Evolutionary conservation across 257 asterid genomes (phyloP).

Genomic region (Fraxinus quadrangulata): DNA sequence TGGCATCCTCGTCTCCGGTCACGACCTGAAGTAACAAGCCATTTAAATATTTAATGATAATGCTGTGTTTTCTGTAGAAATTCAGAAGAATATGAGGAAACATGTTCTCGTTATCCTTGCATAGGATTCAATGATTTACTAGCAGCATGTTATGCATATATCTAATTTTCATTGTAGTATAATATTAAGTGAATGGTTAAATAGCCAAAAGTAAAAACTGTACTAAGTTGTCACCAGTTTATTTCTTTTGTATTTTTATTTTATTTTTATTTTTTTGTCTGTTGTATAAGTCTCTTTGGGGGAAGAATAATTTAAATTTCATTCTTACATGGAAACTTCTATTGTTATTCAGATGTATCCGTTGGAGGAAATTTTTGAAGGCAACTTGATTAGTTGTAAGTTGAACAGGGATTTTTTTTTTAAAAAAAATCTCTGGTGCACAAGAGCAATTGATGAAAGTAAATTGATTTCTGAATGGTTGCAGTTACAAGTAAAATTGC

Average conservation of each 20-base stretch:
- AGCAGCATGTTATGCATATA: background rate
- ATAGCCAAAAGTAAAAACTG: background rate
- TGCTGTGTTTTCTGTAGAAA: conserved; percentile 4
- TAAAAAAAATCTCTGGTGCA: background rate
- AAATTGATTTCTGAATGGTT: no score
- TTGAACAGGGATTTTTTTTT: background rate
- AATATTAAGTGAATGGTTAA: background rate
- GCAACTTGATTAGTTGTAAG: background rate
- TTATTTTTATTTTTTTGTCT: background rate
- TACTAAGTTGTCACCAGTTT: background rate
- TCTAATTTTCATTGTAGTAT: background rate
- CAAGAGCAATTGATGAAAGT: background rate
- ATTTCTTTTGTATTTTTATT: no score
- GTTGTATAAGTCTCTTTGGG: background rate
- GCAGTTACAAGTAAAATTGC: conserved; percentile 11
- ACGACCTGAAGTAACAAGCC: conserved; percentile 7
- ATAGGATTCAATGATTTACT: background rate
- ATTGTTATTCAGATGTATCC: background rate
- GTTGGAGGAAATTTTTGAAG: background rate
- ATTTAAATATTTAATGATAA: background rate
- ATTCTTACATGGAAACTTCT: background rate
- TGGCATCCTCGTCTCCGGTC: conserved; percentile 21
- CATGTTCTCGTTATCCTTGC: background rate
- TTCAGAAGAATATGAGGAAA: conserved; percentile 1
- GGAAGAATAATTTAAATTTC: background rate